Evolutionary conservation across 345 rosid genomes (phyloP), one percentile per base, ranked within the genome.

Genomic region (Boechera retrofracta): DNA sequence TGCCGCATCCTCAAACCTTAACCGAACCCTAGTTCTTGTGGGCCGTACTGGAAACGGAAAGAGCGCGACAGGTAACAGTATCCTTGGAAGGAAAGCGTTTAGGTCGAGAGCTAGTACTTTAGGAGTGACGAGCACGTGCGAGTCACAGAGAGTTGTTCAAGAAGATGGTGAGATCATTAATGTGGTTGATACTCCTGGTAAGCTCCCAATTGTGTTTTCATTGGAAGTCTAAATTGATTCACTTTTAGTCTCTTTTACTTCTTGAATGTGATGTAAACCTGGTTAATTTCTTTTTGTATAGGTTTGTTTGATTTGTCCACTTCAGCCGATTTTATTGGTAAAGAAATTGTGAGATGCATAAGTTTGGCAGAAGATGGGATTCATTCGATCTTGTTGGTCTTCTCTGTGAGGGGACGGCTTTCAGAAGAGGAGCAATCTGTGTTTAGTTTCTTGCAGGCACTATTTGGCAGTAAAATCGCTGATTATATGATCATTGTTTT

Each of bases 111-210:
- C 86, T 62, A 89, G 93, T 56, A 81, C 93, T 4, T 68, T 86
- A 0, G 97, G 92, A n/a, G 87, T 92, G 36, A 94, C 98, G 0
- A 84, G 84, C 47, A 87, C 90, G 12, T 90, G 88, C 53, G 89
- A 92, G 79, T 79, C 89, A 84, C 88, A 88, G 64, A 77, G 55
- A 54, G 81, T 91, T 55, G 76, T 73, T 0, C 75, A 84, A 41
- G 76, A 66, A 61, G 90, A 88, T 82, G 96, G 97, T 6, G 97
- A 89, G 51, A 71, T 83, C 33, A 62, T 94, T 73, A 92, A 88
- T 82, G 98, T 94, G 57, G 84, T 94, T 26, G 97, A 92, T 65
- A 94, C 98, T 77, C 98, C 97, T 66, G 97, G 98, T 94, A 83
- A 39, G 72, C n/a, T 44, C 5, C n/a, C 1, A 4, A 35, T 16